Evolutionary conservation across 2,329 filamentous ascomycete genomes (phyloP).

Genomic region (Coleophoma eucalyptorum): DNA sequence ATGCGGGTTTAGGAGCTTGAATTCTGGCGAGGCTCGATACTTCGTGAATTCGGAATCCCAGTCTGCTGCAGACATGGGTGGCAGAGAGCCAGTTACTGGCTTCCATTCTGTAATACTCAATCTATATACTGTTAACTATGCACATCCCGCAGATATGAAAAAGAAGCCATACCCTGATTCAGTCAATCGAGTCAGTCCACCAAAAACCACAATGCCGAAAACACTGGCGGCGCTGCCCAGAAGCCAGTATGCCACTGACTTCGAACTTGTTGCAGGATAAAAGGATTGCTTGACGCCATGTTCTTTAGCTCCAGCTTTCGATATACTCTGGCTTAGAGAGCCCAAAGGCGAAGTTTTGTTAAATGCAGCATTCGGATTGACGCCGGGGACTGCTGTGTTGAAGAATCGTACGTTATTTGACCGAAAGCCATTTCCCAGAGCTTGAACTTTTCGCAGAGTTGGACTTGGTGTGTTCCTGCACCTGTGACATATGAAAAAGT

Average conservation of each 20-base stretch:
- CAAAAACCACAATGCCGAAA: constrained; percentile 95
- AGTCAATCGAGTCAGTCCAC: constrained; percentile 87
- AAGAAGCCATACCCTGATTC: constrained; percentile 74
- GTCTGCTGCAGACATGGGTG: constrained; percentile 71
- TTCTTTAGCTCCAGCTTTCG: not conserved
- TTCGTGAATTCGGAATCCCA: constrained; percentile 94
- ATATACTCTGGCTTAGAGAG: constrained; percentile 19
- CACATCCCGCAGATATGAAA: constrained; percentile 6
- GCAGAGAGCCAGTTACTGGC: constrained; percentile 88
- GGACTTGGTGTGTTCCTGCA: constrained; percentile 17
- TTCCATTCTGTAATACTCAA: constrained; percentile 99
- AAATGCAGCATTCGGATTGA: not conserved
- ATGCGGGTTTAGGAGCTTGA: constrained; percentile 83
- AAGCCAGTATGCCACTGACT: constrained; percentile 85
- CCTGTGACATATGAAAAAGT: constrained; percentile 27
- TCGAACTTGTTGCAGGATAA: constrained; percentile 57
- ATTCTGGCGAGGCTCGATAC: constrained; percentile 91
- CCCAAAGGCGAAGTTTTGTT: constrained; percentile 16
- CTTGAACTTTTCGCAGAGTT: constrained; percentile 6
- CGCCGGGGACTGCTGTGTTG: constrained; percentile 14
- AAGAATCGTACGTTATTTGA: constrained; percentile 24
- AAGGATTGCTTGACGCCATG: constrained; percentile 10
- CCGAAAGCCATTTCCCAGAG: constrained; percentile 15
- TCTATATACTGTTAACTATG: constrained; percentile 39
- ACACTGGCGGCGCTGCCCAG: constrained; percentile 88